Conservation (phyloP, 192 early-diverging fungal species). For the Rhizoclosmatium sp. region DNA sequence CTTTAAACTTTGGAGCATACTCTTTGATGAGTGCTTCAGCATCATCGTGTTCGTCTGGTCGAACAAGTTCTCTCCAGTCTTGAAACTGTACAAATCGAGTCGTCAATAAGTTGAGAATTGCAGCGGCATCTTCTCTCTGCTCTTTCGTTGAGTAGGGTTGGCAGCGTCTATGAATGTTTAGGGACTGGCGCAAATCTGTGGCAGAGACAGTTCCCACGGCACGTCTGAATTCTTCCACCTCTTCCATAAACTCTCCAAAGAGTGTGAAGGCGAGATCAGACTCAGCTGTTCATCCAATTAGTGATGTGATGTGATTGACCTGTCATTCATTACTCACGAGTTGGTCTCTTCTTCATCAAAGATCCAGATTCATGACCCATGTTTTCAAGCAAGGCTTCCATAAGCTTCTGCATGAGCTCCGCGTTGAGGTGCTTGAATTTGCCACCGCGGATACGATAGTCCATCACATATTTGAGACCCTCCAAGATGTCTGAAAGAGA, state of each 20-base stretch:
- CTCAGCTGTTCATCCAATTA: conserved; percentile 51
- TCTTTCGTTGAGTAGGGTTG: conserved; percentile 69
- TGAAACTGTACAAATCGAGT: conserved; percentile 77
- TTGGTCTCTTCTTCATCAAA: conserved; percentile 40
- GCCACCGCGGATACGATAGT: conserved; percentile 87
- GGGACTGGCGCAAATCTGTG: conserved; percentile 78
- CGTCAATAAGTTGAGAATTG: conserved; percentile 80
- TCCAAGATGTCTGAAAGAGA: conserved; percentile 82
- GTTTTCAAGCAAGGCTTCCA: conserved; percentile 84
- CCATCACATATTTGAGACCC: conserved; percentile 92
- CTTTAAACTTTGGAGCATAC: conserved; percentile 52
- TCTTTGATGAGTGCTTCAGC: conserved; percentile 78
- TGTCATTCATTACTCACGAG: neutral
- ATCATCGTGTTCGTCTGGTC: conserved; percentile 76
- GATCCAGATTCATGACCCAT: conserved; percentile 63
- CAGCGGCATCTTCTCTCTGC: conserved; percentile 78
- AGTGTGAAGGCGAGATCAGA: conserved; percentile 88
- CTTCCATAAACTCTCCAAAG: conserved; percentile 95
- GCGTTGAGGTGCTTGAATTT: conserved; percentile 83
- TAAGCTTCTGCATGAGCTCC: conserved; percentile 84
- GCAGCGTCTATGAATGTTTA: conserved; percentile 82
- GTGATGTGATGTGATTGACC: neutral
- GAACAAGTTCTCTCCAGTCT: conserved; percentile 94
- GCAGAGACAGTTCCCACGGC: conserved; percentile 81
- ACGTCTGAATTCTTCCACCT: conserved; percentile 89